phyloP scores from a whole-genome alignment of 1,284 basidiomycete species.

The Somion occarium region DNA sequence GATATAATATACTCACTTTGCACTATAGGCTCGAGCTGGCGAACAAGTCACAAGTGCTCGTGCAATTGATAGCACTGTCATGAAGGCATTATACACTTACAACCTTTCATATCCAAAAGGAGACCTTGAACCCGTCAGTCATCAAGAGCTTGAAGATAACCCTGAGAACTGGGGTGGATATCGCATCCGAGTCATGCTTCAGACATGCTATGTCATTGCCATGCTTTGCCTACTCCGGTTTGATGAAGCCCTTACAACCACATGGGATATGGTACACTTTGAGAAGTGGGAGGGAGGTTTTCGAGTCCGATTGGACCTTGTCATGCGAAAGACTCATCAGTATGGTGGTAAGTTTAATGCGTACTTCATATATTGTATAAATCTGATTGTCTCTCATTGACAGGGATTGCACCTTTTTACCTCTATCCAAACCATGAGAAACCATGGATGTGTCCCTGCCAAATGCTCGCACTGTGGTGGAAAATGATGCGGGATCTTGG shows the following conservation, averaged over 20 bases:
- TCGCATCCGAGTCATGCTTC: constrained; percentile 11
- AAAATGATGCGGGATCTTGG: background rate
- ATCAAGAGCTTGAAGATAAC: constrained; percentile 1
- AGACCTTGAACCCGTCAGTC: background rate
- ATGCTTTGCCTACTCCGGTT: constrained; percentile 16
- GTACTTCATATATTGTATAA: background rate
- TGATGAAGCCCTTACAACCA: constrained; percentile 15
- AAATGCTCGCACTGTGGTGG: background rate
- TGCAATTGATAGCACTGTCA: constrained; percentile 11
- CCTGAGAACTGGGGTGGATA: constrained; percentile 12
- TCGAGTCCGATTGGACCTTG: background rate
- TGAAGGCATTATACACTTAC: constrained; percentile 11
- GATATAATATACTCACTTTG: no score
- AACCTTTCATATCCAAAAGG: constrained; percentile 2
- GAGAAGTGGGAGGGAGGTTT: background rate
- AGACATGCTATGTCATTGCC: constrained; percentile 11
- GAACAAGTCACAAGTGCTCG: constrained; percentile 15
- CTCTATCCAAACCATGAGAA: background rate
- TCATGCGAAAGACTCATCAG: constrained; percentile 5
- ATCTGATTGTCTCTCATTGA: background rate
- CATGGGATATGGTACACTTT: constrained; percentile 5
- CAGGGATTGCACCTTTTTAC: constrained; percentile 1
- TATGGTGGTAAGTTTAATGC: background rate
- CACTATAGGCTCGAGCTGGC: constrained; percentile 12
- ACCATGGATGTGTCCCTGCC: background rate